A percentile compares a stretch with the other conserved stretches of the same genome.
These are phyloP conservation scores for Myxozyma geophila DNA, from an alignment of 805 yeast species.

Conservation along the genomic window DNA sequence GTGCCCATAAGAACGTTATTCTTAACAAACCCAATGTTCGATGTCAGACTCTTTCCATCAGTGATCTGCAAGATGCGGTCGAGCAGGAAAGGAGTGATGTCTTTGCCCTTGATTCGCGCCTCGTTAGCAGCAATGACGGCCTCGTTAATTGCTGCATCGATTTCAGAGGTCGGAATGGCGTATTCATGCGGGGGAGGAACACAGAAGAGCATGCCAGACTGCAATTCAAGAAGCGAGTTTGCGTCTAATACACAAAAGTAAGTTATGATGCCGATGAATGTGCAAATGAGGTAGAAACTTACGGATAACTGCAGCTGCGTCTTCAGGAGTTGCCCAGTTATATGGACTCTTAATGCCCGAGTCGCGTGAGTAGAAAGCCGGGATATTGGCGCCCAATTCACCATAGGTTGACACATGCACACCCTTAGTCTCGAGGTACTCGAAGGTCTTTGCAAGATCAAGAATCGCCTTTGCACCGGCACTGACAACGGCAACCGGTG, in stretches of 20 bases:
- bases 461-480: slow-evolving; percentile 88
- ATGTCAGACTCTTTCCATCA: slow-evolving; percentile 67
- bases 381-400: slow-evolving; percentile 59
- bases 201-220: slow-evolving; percentile 77
- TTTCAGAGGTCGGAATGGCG: slow-evolving; percentile 60
- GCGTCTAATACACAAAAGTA: slow-evolving; percentile 39
- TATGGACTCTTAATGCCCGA: slow-evolving; percentile 77
- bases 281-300: slow-evolving; percentile 33
- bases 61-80: slow-evolving; percentile 68
- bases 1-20: slow-evolving; percentile 76
- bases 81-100: slow-evolving; percentile 77
- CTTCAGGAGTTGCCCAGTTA: slow-evolving; percentile 54
- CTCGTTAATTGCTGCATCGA: slow-evolving; percentile 58
- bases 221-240: slow-evolving; percentile 55
- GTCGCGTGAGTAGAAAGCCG: slow-evolving; percentile 81
- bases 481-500: slow-evolving; percentile 88
- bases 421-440: slow-evolving; percentile 87
- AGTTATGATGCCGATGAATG: background rate
- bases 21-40: slow-evolving; percentile 75
- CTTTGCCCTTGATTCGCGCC: slow-evolving; percentile 67
- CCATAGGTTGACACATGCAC: slow-evolving; percentile 78
- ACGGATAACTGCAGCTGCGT: slow-evolving; percentile 68
- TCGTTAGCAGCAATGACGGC: slow-evolving; percentile 62
- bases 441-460: slow-evolving; percentile 80
- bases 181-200: slow-evolving; percentile 74